Conservation (phyloP, 75 land plant genomes). For the Azolla pinnata region DNA sequence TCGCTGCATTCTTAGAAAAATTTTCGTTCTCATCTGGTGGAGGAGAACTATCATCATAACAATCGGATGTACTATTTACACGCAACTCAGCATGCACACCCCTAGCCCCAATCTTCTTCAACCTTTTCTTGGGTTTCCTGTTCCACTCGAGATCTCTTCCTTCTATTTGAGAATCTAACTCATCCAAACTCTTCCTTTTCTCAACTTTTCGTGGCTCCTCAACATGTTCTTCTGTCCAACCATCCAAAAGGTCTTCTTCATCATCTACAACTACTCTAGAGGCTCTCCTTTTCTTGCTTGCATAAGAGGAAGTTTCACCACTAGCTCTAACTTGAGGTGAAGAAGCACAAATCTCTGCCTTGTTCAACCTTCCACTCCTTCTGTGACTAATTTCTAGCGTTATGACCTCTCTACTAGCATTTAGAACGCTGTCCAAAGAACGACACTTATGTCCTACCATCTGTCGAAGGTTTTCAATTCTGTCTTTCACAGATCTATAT, state of each 20-base stretch:
- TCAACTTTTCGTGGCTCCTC: slow-evolving; percentile 4
- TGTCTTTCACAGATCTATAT: not conserved
- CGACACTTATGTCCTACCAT: slow-evolving; percentile 5
- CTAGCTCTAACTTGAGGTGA: not conserved
- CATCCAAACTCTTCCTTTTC: slow-evolving; percentile 6
- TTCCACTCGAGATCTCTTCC: not conserved
- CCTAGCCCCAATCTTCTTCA: too few species aligned
- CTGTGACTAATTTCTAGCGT: not conserved
- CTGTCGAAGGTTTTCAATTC: not conserved
- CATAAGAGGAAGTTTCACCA: not conserved
- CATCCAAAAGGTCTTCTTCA: not conserved
- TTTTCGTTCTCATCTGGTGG: too few species aligned
- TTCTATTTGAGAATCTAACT: not conserved
- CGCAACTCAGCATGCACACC: too few species aligned
- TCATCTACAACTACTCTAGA: not conserved
- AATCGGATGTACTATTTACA: too few species aligned
- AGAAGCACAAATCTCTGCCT: not conserved
- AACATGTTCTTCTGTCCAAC: slow-evolving; percentile 6
- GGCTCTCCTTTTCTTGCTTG: not conserved
- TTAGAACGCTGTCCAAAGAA: not conserved
- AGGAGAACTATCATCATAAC: too few species aligned
- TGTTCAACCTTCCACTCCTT: not conserved
- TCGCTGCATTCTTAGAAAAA: too few species aligned
- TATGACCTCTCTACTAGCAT: not conserved
- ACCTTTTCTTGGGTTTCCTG: not conserved